Percentiles rank a stretch among this genome's conserved stretches.
Conservation (phyloP, 2,329 filamentous ascomycete genomes). For the Hortaea sp. region DNA sequence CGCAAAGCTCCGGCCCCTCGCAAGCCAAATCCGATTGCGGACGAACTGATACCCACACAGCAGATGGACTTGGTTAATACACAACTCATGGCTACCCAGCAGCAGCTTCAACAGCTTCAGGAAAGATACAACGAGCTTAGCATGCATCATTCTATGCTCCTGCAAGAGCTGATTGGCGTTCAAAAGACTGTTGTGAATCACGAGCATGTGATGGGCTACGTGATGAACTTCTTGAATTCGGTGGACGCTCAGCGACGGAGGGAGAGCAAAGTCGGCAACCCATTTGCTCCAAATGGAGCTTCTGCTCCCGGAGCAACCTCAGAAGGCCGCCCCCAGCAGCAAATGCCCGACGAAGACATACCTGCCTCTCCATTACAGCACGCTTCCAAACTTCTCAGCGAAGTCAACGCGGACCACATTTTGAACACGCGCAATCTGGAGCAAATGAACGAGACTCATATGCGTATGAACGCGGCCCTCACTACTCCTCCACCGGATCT, state of each 20-base stretch:
- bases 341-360: conserved; percentile 45
- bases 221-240: conserved; percentile 57
- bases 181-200: conserved; percentile 64
- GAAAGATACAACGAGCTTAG: conserved; percentile 73
- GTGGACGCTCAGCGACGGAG: conserved; percentile 55
- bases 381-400: conserved; percentile 54
- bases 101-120: conserved; percentile 80
- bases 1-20: conserved; percentile 87
- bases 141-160: conserved; percentile 53
- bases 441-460: conserved; percentile 51
- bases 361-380: conserved; percentile 59
- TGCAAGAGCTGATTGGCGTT: conserved; percentile 54
- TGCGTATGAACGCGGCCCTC: conserved; percentile 44
- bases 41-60: conserved; percentile 69
- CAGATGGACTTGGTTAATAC: conserved; percentile 84
- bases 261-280: conserved; percentile 43
- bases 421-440: conserved; percentile 55
- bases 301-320: conserved; percentile 21
- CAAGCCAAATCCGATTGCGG: conserved; percentile 56
- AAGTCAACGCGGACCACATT: conserved; percentile 56
- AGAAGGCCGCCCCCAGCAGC: conserved; percentile 1
- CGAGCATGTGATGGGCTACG: conserved; percentile 59
- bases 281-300: conserved; percentile 26
- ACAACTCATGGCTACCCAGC: conserved; percentile 79
- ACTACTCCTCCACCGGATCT: conserved; percentile 49